A percentile compares a stretch with the other conserved stretches of the same genome.
These are phyloP conservation scores for Penicillium fimorum DNA, from an alignment of 495 filamentous ascomycete species.

Conservation along the genomic window DNA sequence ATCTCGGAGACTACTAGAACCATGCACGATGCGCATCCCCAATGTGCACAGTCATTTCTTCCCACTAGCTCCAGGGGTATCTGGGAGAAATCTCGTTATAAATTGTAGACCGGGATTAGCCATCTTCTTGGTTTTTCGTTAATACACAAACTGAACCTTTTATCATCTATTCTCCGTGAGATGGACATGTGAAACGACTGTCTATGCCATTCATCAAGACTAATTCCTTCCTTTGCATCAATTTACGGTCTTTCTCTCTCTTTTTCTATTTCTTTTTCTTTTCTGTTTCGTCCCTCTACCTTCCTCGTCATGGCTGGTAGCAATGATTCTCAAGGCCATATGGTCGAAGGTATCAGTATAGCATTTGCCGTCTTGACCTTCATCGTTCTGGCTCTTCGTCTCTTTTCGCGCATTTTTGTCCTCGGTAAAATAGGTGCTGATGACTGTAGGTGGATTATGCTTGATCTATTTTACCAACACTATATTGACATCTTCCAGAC, in stretches of 20 bases:
- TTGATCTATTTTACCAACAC: background rate
- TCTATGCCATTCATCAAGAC: constrained; percentile 1
- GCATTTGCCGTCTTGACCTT: constrained; percentile 37
- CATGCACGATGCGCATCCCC: constrained; percentile 11
- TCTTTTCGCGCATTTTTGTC: constrained; percentile 39
- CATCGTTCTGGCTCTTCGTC: constrained; percentile 33
- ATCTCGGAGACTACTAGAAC: constrained; percentile 13
- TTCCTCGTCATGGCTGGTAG: constrained; percentile 15
- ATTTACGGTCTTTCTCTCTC: background rate
- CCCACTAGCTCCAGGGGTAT: constrained; percentile 3
- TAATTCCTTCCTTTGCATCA: background rate
- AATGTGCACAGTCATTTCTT: constrained; percentile 3
- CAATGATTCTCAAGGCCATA: constrained; percentile 32
- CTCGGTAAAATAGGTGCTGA: constrained; percentile 35
- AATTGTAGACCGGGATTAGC: background rate
- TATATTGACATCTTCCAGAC: constrained; percentile 20
- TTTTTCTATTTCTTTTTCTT: background rate
- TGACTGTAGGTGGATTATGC: constrained; percentile 32
- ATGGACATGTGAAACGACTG: constrained; percentile 1
- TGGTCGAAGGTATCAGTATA: constrained; percentile 31
- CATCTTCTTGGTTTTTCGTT: background rate
- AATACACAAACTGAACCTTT: background rate
- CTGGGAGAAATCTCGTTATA: constrained; percentile 5
- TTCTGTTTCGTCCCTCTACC: background rate
- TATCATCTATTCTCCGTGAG: constrained; percentile 2